Base-by-base conservation (phyloP, 1,139 yeast species). In the Kurtzmaniella natalensis region DNA sequence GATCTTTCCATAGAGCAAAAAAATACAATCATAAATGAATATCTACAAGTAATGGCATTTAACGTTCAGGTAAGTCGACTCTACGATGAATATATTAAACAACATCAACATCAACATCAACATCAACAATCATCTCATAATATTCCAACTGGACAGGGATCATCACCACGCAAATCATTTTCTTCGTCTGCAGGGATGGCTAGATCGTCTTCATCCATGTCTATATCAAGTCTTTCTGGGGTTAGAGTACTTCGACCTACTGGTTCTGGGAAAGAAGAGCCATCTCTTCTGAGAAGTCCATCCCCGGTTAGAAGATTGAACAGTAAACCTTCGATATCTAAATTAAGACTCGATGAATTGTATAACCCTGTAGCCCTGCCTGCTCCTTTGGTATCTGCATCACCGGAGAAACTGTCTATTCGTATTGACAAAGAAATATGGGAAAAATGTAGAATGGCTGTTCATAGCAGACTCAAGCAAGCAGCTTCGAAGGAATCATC, bases 61-160 rank as follows among this genome's bases (percentile, higher is more conserved):
- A 67, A 72, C 39, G 76, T 80, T 13, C 88, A 81, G 52, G 72
- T 78, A n/a, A 75, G 71, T 18, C 56, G 88, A 31, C 70, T 81
- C 7, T 79, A 72, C 51, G 53, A 50, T 18, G 60, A 56, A 38
- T 52, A 52, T 31, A 32, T 51, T 5, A 55, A 50, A 37, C 47
- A 42, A 32, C n/a, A n/a, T n/a, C n/a, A n/a, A n/a, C n/a, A n/a
- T n/a, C n/a, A n/a, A n/a, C n/a, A n/a, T n/a, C n/a, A n/a, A n/a
- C n/a, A n/a, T n/a, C n/a, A n/a, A n/a, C n/a, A n/a, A n/a, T n/a
- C n/a, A n/a, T n/a, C n/a, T n/a, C n/a, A n/a, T n/a, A 39, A 40
- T 19, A 36, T 32, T 24, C 33, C 31, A 8, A 16, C 37, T 8
- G 24, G 30, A 16, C 24, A 37, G 9, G 21, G 26, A 22, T 19